Conservation (phyloP, 2,329 filamentous ascomycete genomes). For the Pseudocercospora fuligena region DNA sequence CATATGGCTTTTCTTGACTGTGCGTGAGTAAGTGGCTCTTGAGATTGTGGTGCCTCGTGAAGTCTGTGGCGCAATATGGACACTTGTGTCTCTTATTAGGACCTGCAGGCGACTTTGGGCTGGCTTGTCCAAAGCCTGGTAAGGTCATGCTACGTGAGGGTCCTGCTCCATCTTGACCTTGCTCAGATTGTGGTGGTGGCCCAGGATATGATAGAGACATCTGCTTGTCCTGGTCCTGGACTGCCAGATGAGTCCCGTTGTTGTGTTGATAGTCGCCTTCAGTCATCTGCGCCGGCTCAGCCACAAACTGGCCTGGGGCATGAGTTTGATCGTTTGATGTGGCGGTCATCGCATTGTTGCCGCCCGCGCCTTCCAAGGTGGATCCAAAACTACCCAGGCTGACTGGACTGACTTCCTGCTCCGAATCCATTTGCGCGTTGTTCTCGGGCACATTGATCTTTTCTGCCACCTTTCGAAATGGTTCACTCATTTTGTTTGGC, state of each 20-base stretch:
- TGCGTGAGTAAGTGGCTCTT: conserved; percentile 97
- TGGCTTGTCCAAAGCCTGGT: conserved; percentile 58
- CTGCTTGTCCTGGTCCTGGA: conserved; percentile 53
- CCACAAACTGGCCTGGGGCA: conserved; percentile 43
- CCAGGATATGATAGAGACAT: conserved; percentile 69
- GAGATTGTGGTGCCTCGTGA: conserved; percentile 94
- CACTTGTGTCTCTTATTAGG: conserved; percentile 89
- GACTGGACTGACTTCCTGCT: conserved; percentile 56
- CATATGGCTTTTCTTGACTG: conserved; percentile 96
- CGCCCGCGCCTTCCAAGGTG: conserved; percentile 53
- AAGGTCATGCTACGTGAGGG: conserved; percentile 63
- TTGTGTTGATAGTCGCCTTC: conserved; percentile 42
- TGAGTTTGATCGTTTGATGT: conserved; percentile 58
- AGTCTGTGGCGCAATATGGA: conserved; percentile 93
- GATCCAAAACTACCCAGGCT: conserved; percentile 59
- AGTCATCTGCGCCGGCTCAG: conserved; percentile 42
- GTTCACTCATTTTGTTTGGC: conserved; percentile 53
- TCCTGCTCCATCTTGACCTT: conserved; percentile 56
- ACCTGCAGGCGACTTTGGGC: conserved; percentile 65
- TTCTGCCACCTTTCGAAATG: conserved; percentile 54
- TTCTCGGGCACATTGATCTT: conserved; percentile 56
- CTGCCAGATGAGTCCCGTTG: conserved; percentile 29
- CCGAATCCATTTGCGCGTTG: conserved; percentile 46
- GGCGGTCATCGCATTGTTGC: conserved; percentile 46
- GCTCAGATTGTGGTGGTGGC: conserved; percentile 52